Base-by-base conservation (phyloP, 75 land plant genomes). In the Cryptomeria japonica region DNA sequence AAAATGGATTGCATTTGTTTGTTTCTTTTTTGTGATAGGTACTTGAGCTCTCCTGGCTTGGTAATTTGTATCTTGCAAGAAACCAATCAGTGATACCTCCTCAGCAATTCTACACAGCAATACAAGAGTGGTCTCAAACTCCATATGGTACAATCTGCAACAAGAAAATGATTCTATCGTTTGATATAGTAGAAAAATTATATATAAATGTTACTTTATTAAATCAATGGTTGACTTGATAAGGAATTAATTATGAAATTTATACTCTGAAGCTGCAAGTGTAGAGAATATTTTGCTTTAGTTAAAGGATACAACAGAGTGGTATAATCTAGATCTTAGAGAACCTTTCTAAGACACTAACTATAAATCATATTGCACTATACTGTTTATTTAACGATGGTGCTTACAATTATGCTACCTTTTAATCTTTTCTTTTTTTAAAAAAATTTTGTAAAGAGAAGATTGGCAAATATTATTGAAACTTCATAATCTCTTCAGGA, bases 51-150 rank as follows among this genome's bases (percentile, higher is more conserved):
- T 87, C 92, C n/a, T 88, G 87, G 72, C 88, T 91, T 39, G 92
- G 86, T n/a, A 89, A 89, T 78, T 76, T 91, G 84, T 89, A 89
- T 64, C 41, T 87, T 7, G 80, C 80, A 80, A 47, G 51, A 77
- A 91, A 87, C 37, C 70, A 70, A 64, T 36, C 90, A 34, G 7
- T 44, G 6, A 88, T 91, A 16, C 87, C 92, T 11, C 44, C 42
- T 49, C 79, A 90, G 55, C 83, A 73, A 25, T 92, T 92, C 86
- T 75, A 86, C 42, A 47, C 84, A 9, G 42, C 51, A 5, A 49
- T 37, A 28, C 86, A 92, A 79, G 70, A 15, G 31, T 92, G 93
- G 93, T 92, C 93, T 19, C 39, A 87, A 72, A 84, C 86, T 38
- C 87, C 91, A 42, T 78, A 84, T 31, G 93, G 93, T 92, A 86